Base-by-base conservation (phyloP, 352 stramenopile species). In the Phytopythium sindhum region DNA sequence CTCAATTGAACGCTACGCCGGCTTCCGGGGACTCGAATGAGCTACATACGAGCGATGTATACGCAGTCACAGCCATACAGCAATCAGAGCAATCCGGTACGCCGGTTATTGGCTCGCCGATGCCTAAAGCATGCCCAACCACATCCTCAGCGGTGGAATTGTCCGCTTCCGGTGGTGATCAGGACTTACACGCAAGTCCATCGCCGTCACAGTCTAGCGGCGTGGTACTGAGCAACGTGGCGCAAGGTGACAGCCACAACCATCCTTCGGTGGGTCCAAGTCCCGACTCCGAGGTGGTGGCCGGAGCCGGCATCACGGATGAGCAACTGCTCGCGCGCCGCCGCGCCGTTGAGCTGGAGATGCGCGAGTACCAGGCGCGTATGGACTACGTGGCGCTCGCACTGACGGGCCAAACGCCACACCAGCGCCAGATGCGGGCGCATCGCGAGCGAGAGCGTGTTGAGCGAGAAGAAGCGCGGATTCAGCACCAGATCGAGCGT, bases 341-440 rank as follows among this genome's bases (percentile, higher is more conserved):
- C 33, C 68, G 65, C 10, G 50, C 74, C 29, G 70, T 90, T 26
- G 65, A 85, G 33, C 63, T 58, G 2, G 69, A 91, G 39, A 60
- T 90, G 48, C 63, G 61, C 4, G 64, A 57, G 9, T 90, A 84
- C 47, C 60, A 80, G 57, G 58, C 77, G 28, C 76, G 77, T 21
- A 72, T 88, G 33, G 61, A 88, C 57, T 79, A 89, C 61, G 58
- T 94, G n/a, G 86, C 77, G 17, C 69, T 82, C 24, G 86, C 77
- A 21, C 61, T 94, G 17, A 77, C 77, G 21, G 80, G 83, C 1
- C 63, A 87, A 55, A 94, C 83, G 10, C 74, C 77, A 15, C 86
- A 91, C 63, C 86, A 94, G 47, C 72, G 80, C 39, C 67, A 81
- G 42, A 77, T 80, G 59, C 83, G 81, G 21, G 70, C 66, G 12